A percentile compares a stretch with the other conserved stretches of the same genome.
Conservation (phyloP, 129 eudicot species). For the Kitagawia praeruptora region DNA sequence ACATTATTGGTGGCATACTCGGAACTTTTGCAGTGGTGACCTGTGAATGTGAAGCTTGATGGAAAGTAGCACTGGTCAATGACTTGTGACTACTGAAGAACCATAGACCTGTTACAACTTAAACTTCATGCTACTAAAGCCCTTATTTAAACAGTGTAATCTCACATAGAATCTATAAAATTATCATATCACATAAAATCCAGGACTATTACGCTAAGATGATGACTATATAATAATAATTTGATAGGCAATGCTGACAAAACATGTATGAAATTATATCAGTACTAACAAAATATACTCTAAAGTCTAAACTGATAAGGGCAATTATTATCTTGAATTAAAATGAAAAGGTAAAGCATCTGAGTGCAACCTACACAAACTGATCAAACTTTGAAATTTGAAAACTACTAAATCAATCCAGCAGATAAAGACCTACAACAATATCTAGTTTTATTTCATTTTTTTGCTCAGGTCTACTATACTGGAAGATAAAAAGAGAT, state of each 20-base stretch:
- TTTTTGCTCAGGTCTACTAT: no score
- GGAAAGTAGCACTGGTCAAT: no score
- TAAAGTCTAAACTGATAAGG: not conserved
- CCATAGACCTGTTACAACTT: no score
- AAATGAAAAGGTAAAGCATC: not conserved
- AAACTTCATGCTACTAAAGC: no score
- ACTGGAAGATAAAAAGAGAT: not conserved
- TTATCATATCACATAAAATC: not conserved
- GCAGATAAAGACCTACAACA: conserved; percentile 22
- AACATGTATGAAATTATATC: not conserved
- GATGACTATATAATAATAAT: not conserved
- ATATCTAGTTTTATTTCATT: no score
- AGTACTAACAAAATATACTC: not conserved
- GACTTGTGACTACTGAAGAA: no score
- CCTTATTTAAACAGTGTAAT: not conserved
- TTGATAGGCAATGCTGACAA: not conserved
- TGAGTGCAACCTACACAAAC: conserved; percentile 6
- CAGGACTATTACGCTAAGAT: not conserved
- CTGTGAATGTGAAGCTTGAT: no score
- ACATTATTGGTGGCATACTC: no score
- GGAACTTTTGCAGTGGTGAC: no score
- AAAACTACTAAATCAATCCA: conserved; percentile 16
- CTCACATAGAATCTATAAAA: not conserved
- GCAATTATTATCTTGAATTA: not conserved
- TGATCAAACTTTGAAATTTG: not conserved